Base-by-base conservation (phyloP, 1,284 basidiomycete species). In the Fereydounia khargensis region DNA sequence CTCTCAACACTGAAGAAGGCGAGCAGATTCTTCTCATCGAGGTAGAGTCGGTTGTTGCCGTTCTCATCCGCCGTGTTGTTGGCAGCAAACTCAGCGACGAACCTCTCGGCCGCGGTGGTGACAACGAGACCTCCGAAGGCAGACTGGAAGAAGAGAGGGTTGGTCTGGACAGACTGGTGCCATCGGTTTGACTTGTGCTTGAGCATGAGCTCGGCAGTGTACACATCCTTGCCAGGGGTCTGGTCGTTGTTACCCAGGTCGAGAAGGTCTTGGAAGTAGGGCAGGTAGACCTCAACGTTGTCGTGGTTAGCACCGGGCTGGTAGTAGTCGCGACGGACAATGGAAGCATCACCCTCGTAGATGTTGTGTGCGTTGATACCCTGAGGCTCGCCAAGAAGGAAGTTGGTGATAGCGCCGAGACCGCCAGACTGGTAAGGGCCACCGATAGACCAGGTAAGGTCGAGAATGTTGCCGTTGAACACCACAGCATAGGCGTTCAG, bases 401-500 rank as follows among this genome's bases (percentile, higher is more conserved):
- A 31, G 34, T 67, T 43, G 20, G 45, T 49, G 4, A 67, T 6
- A 19, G 31, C 17, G 31, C 64, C 64, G n/a, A 67, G 42, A 20
- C 62, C 50, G 9, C 31, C 22, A 4, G 52, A 53, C 25, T 30
- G 18, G 34, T 44, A 52, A 10, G 59, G 55, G 28, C 64, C 64
- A 32, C 64, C 64, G 40, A 67, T 67, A 6, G 62, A 65, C 64
- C 64, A 67, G 7, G 39, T 42, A 6, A 33, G 38, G 31, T 65
- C 64, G 25, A 65, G 50, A 43, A 67, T 46, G 53, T 67, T 67
- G 33, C 64, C 64, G 43, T 57, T 65, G 45, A 66, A 65, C 38
- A 66, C 52, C 37, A 50, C 48, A 20, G 64, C 64, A 39, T 66
- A 66, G 43, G 57, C 64, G 23, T 45, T 53, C 39, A 66, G 42